Evolutionary conservation across 2,329 filamentous ascomycete species (phyloP), one percentile per base, ranked within the genome.

Genomic region (Trichophyton equinum): DNA sequence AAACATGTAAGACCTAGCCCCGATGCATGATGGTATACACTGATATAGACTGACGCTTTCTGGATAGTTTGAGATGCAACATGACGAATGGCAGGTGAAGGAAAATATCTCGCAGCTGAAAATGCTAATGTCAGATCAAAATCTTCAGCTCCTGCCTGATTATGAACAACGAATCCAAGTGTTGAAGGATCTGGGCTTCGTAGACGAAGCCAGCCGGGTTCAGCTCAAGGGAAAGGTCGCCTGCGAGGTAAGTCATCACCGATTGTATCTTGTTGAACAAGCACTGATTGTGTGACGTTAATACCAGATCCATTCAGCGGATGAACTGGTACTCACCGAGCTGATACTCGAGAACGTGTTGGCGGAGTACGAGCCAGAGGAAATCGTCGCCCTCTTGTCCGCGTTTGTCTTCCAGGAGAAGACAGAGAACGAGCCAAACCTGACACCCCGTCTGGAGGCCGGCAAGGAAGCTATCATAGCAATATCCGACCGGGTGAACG

Each of bases 401-500:
- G 85, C 89, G 0, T 99, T 99, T 72, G 91, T 99, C 1, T 99
- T 99, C 79, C 91, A 97, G 71, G 94, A 99, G 71, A 97, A 96
- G 77, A 96, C 94, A 0, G 86, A 90, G 27, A 82, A 82, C 4
- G 83, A 86, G 18, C 92, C 94, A 0, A 88, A 85, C 3, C 78
- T 99, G 62, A 95, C 91, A 0, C 84, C 87, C 3, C 87, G 85
- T 58, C 82, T 99, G 9, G 87, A 95, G 70, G 83, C 83, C 30
- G 94, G 91, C 9, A 87, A 88, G 69, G 85, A 88, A 62, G 90
- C 87, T 7, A 96, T 99, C 67, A 83, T 97, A 64, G 84, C 85
- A 63, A 94, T 99, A 55, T 89, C 90, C 4, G 91, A 97, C 70
- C 94, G 91, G 73, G 89, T 97, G 60, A 96, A 96, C 71, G 82